phyloP scores from a whole-genome alignment of 495 filamentous ascomycete species.

The Platismatia glauca region DNA sequence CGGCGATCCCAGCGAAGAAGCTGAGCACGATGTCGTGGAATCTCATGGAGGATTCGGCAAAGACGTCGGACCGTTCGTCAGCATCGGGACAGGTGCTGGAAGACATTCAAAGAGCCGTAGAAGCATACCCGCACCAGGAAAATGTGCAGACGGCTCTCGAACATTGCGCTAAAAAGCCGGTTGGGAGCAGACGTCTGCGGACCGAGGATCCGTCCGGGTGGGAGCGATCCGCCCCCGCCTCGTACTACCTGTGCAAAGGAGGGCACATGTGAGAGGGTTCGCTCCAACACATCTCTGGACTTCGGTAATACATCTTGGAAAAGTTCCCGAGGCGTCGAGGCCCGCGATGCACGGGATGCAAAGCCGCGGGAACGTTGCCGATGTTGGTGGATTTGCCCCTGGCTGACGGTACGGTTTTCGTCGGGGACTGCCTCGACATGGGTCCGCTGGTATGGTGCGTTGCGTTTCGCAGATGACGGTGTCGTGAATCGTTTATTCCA shows the following conservation, averaged over 20 bases:
- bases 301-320: background rate
- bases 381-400: background rate
- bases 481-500: background rate
- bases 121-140: background rate
- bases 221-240: background rate
- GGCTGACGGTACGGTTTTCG: background rate
- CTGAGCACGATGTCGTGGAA: slow-evolving; percentile 13
- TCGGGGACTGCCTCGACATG: background rate
- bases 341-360: background rate
- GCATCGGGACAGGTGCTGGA: slow-evolving; percentile 3
- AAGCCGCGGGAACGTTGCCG: background rate
- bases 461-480: background rate
- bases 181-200: background rate
- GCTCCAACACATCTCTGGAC: background rate
- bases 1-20: slow-evolving; percentile 23
- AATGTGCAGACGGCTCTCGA: background rate
- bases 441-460: background rate
- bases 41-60: background rate
- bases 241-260: background rate
- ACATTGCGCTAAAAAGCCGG: background rate
- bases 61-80: slow-evolving; percentile 2
- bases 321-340: background rate
- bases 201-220: background rate
- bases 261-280: background rate
- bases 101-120: background rate